These are phyloP conservation scores for Drechslerella coelobrocha DNA, from an alignment of 2,329 filamentous ascomycete species.

Conservation along the genomic window DNA sequence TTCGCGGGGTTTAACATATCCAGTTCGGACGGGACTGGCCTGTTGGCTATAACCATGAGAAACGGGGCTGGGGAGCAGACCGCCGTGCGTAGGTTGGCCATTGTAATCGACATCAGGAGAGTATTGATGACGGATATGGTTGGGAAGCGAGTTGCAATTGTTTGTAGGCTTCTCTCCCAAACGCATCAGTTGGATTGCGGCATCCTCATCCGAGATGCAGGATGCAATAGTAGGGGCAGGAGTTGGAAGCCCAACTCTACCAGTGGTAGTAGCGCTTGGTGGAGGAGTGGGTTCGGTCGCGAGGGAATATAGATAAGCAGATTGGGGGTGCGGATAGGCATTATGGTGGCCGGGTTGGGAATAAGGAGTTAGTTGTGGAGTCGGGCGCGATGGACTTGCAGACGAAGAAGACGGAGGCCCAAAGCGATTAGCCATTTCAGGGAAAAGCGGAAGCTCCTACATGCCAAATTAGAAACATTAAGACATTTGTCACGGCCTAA, in stretches of 20 bases:
- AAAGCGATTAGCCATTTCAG: constrained; percentile 48
- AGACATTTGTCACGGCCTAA: constrained; percentile 9
- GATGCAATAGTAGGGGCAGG: constrained; percentile 97
- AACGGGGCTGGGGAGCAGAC: constrained; percentile 35
- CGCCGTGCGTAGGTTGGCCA: constrained; percentile 57
- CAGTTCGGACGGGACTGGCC: constrained; percentile 64
- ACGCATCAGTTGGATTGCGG: constrained; percentile 94
- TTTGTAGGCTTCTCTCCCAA: constrained; percentile 70
- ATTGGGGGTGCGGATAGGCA: constrained; percentile 39
- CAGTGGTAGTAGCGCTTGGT: constrained; percentile 59
- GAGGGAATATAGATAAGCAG: constrained; percentile 47
- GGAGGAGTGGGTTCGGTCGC: constrained; percentile 47
- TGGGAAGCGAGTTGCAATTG: constrained; percentile 15
- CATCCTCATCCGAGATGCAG: constrained; percentile 97
- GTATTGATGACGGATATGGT: constrained; percentile 39
- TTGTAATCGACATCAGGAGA: constrained; percentile 82
- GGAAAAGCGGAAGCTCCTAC: constrained; percentile 90
- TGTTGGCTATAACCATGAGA: constrained; percentile 57
- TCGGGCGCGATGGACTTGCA: constrained; percentile 53
- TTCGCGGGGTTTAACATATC: constrained; percentile 68
- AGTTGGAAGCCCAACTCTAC: constrained; percentile 75
- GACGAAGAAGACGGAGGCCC: constrained; percentile 63
- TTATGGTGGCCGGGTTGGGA: constrained; percentile 44
- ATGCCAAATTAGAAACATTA: constrained; percentile 40
- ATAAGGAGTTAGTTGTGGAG: constrained; percentile 48